Base-by-base conservation (phyloP, 164 flowering plant genomes). In the Piper betle region DNA sequence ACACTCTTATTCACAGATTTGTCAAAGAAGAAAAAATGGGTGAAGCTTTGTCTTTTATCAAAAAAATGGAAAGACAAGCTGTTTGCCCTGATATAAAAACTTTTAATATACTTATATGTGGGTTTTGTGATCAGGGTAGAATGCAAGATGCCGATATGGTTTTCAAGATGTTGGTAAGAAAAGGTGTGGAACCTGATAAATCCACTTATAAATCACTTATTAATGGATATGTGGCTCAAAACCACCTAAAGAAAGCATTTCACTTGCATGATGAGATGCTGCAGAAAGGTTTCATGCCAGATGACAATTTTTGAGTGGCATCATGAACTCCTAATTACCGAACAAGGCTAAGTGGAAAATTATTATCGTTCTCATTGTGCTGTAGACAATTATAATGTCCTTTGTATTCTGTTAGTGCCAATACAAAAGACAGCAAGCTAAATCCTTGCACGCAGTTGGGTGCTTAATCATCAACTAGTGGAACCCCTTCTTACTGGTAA, bases 211-310 rank as follows among this genome's bases (percentile, higher is more conserved):
- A 82, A 38, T 74, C 86, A 55, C 68, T 91, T 74, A 84, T 91
- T 57, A 81, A 87, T 73, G 98, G 89, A 37, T 74, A 89, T 75
- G 84, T 85, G 43, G 67, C 80, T 52, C 76, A 71, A 64, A 79
- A 85, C 61, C 84, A 85, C 74, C 52, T 85, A 73, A 85, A 81
- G 72, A 88, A 81, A 68, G 94, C 97, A 60, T 91, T 91, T 70
- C 80, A 83, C 41, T 74, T 81, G 67, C 97, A 91, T 77, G 92
- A 88, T 77, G 85, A 85, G 76, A 91, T 91, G 97, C 79, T 88
- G 57, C 84, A 70, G 62, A 85, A 69, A 72, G 96, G 96, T 48
- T 83, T 91, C 58, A 75, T 82, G 39, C 96, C 94, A 40, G 92
- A 86, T 75, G 98, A 91, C 69, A 74, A 75, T 39, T 86, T 84